phyloP scores from a whole-genome alignment of 1,284 basidiomycete species.

The Pholiota adiposa region DNA sequence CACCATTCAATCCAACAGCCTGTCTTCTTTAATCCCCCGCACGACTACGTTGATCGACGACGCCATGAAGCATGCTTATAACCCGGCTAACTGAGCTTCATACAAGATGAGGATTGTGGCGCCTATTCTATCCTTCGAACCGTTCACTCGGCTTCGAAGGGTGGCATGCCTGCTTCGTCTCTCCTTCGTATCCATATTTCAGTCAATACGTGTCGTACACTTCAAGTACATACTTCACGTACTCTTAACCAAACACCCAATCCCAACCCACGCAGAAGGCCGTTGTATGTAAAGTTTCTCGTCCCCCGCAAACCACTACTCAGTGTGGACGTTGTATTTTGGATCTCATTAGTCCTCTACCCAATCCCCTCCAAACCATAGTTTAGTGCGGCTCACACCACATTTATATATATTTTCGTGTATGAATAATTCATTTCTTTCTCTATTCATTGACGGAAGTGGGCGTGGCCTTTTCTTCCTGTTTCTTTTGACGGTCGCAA shows the following conservation, averaged over 20 bases:
- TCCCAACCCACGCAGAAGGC: slow-evolving; percentile 10
- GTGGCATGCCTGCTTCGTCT: too few species aligned
- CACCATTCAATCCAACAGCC: background rate
- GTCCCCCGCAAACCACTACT: background rate
- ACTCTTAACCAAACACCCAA: background rate
- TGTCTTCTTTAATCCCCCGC: slow-evolving; percentile 2
- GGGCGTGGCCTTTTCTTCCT: background rate
- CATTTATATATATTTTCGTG: slow-evolving; percentile 17
- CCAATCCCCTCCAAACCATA: background rate
- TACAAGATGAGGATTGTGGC: background rate
- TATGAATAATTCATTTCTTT: slow-evolving; percentile 14
- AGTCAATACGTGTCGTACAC: background rate
- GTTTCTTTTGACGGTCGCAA: too few species aligned
- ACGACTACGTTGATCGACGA: slow-evolving; percentile 18
- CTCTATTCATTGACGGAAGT: background rate
- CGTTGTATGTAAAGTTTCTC: slow-evolving; percentile 13
- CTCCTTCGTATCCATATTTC: background rate
- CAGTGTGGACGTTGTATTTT: slow-evolving; percentile 11
- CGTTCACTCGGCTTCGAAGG: background rate
- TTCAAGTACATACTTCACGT: background rate
- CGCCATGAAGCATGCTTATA: slow-evolving; percentile 4
- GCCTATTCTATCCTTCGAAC: background rate
- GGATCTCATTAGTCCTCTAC: slow-evolving; percentile 3
- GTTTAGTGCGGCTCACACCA: slow-evolving; percentile 8
- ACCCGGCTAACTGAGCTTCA: background rate